A percentile compares a stretch with the other conserved stretches of the same genome.
Evolutionary conservation across 2,329 filamentous ascomycete species (phyloP).

Genomic region (Talaromyces sp.): DNA sequence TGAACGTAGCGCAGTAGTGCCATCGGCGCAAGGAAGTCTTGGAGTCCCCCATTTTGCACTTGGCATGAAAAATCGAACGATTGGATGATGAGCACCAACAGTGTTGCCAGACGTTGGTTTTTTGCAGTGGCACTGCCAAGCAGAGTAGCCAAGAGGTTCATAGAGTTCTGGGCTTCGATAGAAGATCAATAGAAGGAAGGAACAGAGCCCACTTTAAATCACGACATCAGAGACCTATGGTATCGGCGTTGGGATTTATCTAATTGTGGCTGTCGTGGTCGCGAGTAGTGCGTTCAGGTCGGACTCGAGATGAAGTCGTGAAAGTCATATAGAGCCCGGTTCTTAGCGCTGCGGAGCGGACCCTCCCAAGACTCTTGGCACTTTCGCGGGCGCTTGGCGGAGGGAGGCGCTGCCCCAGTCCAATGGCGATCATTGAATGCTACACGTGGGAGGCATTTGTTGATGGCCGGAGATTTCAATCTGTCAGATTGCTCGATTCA

Average conservation of each 20-base stretch:
- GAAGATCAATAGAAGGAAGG: neutral
- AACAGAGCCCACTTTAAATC: neutral
- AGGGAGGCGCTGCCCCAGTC: neutral
- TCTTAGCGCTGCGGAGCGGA: conserved; percentile 1
- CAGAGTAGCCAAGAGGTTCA: neutral
- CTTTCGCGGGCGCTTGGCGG: neutral
- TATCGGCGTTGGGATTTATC: neutral
- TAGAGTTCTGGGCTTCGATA: neutral
- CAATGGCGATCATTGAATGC: neutral
- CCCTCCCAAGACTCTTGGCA: neutral
- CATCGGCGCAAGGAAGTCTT: neutral
- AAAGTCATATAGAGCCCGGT: neutral
- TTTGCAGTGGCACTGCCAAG: neutral
- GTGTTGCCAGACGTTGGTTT: neutral
- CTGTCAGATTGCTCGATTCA: neutral
- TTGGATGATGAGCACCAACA: neutral
- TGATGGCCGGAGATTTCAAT: neutral
- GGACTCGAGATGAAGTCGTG: neutral
- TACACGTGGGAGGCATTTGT: neutral
- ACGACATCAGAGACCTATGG: neutral
- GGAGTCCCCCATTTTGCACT: neutral
- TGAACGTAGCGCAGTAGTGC: neutral
- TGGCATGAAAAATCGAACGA: neutral
- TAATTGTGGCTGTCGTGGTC: neutral
- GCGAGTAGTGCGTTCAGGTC: neutral